These are phyloP conservation scores for Penicillium soppii DNA, from an alignment of 495 filamentous ascomycete species.

Conservation along the genomic window DNA sequence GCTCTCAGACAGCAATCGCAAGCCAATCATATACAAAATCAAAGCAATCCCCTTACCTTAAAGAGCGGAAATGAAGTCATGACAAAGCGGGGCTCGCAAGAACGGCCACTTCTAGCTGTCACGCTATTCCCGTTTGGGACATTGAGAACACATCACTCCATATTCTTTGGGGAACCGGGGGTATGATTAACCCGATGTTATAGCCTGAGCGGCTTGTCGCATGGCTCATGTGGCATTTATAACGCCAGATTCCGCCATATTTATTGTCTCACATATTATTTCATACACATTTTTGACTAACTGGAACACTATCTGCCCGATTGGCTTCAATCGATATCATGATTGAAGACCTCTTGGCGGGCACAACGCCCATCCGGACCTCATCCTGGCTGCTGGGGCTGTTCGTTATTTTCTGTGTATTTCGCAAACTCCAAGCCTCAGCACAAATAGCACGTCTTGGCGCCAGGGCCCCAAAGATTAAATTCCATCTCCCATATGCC, in stretches of 20 bases:
- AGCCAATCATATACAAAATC: neutral
- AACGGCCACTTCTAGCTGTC: slow-evolving; percentile 22
- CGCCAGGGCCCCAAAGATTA: slow-evolving; percentile 32
- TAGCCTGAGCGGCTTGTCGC: neutral
- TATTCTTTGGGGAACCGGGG: slow-evolving; percentile 5
- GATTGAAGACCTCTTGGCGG: slow-evolving; percentile 36
- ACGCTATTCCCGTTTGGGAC: slow-evolving; percentile 1
- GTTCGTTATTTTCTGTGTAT: slow-evolving; percentile 23
- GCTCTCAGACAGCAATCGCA: neutral
- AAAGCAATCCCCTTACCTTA: neutral
- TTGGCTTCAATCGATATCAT: slow-evolving; percentile 18
- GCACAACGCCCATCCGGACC: slow-evolving; percentile 26
- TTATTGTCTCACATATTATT: neutral
- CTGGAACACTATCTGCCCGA: neutral
- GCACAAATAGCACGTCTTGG: slow-evolving; percentile 36
- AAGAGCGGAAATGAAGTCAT: slow-evolving; percentile 12
- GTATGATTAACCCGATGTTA: slow-evolving; percentile 3
- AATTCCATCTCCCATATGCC: slow-evolving; percentile 45
- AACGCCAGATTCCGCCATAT: neutral
- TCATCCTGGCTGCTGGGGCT: slow-evolving; percentile 24
- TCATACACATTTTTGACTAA: neutral
- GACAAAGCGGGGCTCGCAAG: slow-evolving; percentile 32
- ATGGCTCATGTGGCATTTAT: neutral
- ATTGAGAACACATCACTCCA: neutral
- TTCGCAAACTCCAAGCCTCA: slow-evolving; percentile 33